Evolutionary conservation across 805 yeast genomes (phyloP).

Genomic region (Debaryomyces hansenii): DNA sequence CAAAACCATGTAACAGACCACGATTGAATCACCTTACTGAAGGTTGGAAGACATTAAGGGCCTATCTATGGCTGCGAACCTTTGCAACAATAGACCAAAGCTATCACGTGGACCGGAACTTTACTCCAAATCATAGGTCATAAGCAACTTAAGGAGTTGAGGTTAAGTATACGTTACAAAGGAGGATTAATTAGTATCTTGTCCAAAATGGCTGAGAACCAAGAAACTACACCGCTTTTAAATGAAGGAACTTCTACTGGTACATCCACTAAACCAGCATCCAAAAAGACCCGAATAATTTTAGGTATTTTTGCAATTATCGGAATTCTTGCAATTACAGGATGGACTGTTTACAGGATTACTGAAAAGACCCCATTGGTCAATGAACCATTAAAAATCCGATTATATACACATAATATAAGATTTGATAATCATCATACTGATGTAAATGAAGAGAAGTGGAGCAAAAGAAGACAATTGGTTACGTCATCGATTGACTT

Average conservation of each 20-base stretch:
- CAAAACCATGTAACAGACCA: too few species aligned
- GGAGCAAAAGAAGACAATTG: constrained; percentile 37
- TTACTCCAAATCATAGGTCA: too few species aligned
- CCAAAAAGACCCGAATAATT: not conserved
- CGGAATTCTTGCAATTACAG: not conserved
- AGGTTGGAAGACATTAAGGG: too few species aligned
- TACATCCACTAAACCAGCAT: not conserved
- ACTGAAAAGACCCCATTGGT: not conserved
- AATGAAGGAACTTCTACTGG: not conserved
- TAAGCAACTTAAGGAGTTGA: too few species aligned
- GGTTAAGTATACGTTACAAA: too few species aligned
- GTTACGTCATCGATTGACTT: constrained; percentile 40
- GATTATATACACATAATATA: constrained; percentile 45
- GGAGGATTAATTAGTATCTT: too few species aligned
- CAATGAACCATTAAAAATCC: constrained; percentile 11
- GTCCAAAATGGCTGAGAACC: not conserved
- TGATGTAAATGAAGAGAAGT: constrained; percentile 36
- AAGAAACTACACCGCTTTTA: not conserved
- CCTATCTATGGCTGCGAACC: too few species aligned
- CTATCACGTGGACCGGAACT: too few species aligned
- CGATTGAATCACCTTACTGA: too few species aligned
- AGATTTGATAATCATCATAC: constrained; percentile 40
- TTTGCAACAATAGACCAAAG: too few species aligned
- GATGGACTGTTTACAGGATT: not conserved
- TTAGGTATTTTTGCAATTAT: not conserved